phyloP scores from a whole-genome alignment of 805 yeast genomes.

The Starmerella apis region DNA sequence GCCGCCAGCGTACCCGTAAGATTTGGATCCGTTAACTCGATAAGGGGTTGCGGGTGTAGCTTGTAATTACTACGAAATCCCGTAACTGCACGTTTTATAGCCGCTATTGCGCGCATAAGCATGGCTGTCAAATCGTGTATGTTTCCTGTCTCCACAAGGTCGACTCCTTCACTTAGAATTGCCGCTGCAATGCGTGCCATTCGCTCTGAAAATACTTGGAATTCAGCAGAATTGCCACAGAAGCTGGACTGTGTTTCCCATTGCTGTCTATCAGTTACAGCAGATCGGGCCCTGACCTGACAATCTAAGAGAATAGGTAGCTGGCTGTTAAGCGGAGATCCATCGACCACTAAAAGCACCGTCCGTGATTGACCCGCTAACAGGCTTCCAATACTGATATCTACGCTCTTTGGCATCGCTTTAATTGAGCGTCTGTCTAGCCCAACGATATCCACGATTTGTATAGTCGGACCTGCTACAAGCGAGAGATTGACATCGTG shows the following conservation, averaged over 20 bases:
- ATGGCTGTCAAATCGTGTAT: not conserved
- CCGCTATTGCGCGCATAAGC: constrained; percentile 1
- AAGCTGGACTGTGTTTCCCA: not conserved
- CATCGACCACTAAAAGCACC: not conserved
- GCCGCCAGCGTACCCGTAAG: not conserved
- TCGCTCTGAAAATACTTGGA: constrained; percentile 11
- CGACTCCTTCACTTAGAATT: not conserved
- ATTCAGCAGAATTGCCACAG: not conserved
- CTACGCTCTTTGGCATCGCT: not conserved
- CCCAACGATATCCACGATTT: not conserved
- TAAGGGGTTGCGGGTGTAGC: not conserved
- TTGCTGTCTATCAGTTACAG: not conserved
- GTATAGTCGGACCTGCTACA: not conserved
- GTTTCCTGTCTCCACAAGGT: not conserved
- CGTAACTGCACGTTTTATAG: not conserved
- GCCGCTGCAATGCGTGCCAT: constrained; percentile 3
- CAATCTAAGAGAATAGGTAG: not conserved
- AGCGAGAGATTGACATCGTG: constrained; percentile 3
- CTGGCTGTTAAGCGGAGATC: not conserved
- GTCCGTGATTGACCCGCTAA: constrained; percentile 15
- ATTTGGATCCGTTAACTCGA: not conserved
- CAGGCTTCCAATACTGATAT: constrained; percentile 7
- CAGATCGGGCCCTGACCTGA: not conserved
- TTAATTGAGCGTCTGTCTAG: not conserved
- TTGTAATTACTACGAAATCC: not conserved